Percentiles rank a stretch among this genome's conserved stretches.
Conservation (phyloP, 192 early-diverging fungal species). For the Gorgonomyces haynaldii region DNA sequence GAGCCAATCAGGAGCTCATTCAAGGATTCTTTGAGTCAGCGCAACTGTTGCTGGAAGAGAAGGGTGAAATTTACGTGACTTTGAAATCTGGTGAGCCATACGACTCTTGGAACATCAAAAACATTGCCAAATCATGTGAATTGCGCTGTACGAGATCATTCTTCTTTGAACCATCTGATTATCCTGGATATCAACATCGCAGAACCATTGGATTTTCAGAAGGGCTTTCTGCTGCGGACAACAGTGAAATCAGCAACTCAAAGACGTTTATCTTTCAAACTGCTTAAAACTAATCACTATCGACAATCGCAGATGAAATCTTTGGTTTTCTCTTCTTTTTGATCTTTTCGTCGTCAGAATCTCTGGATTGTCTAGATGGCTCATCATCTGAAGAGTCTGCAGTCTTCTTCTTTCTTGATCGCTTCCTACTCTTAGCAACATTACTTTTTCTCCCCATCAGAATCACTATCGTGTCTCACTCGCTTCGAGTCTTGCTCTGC, state of each 20-base stretch:
- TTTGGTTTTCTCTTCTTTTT: not conserved
- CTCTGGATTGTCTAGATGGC: not conserved
- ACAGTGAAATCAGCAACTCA: not conserved
- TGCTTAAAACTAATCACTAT: too few species aligned
- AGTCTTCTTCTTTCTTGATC: not conserved
- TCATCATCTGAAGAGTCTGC: not conserved
- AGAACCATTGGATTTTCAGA: conserved; percentile 76
- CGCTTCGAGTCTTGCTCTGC: not conserved
- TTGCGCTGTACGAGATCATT: too few species aligned
- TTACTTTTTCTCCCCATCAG: not conserved
- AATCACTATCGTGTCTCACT: not conserved
- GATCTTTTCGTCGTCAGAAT: not conserved
- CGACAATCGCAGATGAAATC: too few species aligned
- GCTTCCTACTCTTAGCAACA: not conserved
- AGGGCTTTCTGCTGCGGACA: not conserved
- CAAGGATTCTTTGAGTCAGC: conserved; percentile 17
- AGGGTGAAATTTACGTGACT: conserved; percentile 68
- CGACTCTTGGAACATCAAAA: conserved; percentile 72
- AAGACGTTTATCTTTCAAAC: too few species aligned
- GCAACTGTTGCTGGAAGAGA: not conserved
- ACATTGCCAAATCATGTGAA: conserved; percentile 48
- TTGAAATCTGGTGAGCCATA: conserved; percentile 81
- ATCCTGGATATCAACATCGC: conserved; percentile 82
- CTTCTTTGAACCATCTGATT: conserved; percentile 58
- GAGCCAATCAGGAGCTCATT: conserved; percentile 55